These are phyloP conservation scores for Backusella macrospora DNA, from an alignment of 192 early-diverging fungal species.

Conservation along the genomic window DNA sequence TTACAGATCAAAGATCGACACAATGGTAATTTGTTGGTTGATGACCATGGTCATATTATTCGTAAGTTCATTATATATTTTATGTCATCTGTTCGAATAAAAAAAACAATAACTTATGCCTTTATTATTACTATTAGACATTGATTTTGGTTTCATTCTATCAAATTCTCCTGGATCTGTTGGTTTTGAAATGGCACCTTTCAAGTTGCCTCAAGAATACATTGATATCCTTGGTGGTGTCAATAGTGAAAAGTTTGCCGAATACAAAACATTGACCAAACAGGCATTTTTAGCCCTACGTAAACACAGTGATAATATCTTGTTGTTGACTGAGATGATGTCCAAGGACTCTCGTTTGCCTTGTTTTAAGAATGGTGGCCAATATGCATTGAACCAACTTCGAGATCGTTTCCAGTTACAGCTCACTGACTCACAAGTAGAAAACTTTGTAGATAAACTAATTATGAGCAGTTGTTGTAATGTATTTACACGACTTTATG, in stretches of 20 bases:
- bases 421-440: slow-evolving; percentile 84
- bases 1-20: slow-evolving; percentile 95
- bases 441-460: slow-evolving; percentile 83
- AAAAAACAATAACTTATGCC: not conserved
- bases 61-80: slow-evolving; percentile 34
- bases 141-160: slow-evolving; percentile 99
- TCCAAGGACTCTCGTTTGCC: slow-evolving; percentile 76
- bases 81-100: no score
- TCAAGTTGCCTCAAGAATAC: slow-evolving; percentile 97
- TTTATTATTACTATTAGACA: slow-evolving; percentile 56
- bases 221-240: slow-evolving; percentile 93
- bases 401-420: slow-evolving; percentile 84
- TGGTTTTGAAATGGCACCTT: slow-evolving; percentile 97
- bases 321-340: slow-evolving; percentile 95
- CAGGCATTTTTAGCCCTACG: slow-evolving; percentile 85
- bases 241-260: slow-evolving; percentile 78
- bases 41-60: slow-evolving; percentile 76
- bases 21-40: slow-evolving; percentile 95
- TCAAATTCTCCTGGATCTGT: slow-evolving; percentile 95
- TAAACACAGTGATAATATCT: slow-evolving; percentile 85
- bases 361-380: slow-evolving; percentile 61
- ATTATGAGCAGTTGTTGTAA: slow-evolving; percentile 88
- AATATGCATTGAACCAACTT: slow-evolving; percentile 69
- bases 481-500: slow-evolving; percentile 93
- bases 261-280: slow-evolving; percentile 82